Percentiles rank a stretch among this genome's conserved stretches.
Evolutionary conservation across 805 yeast species (phyloP).

Genomic region (Candida piceae): DNA sequence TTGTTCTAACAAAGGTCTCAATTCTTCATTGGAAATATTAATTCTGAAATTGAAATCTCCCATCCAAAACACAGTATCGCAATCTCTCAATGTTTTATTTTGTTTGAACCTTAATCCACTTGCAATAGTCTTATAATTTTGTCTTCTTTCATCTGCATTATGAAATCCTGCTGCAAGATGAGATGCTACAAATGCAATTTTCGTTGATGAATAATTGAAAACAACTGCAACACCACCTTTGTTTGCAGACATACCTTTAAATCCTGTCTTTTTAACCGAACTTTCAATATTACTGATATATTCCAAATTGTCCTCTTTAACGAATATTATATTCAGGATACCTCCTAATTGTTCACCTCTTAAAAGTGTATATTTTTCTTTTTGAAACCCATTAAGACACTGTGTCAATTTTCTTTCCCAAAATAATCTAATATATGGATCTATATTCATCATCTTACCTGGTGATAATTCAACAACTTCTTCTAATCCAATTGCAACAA

Average conservation of each 20-base stretch:
- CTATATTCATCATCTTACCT: slow-evolving; percentile 77
- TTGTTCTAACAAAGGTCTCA: slow-evolving; percentile 35
- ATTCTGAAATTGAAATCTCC: slow-evolving; percentile 94
- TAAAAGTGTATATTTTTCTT: slow-evolving; percentile 39
- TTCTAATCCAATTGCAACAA: slow-evolving; percentile 80
- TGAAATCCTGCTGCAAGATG: slow-evolving; percentile 93
- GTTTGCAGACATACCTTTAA: slow-evolving; percentile 79
- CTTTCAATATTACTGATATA: slow-evolving; percentile 62
- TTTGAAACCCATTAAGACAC: slow-evolving; percentile 35
- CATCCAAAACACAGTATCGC: slow-evolving; percentile 80
- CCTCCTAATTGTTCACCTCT: slow-evolving; percentile 88
- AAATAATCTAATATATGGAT: slow-evolving; percentile 49
- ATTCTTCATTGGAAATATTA: slow-evolving; percentile 63
- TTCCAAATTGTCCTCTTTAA: slow-evolving; percentile 46
- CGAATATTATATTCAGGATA: slow-evolving; percentile 63
- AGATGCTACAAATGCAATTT: slow-evolving; percentile 73
- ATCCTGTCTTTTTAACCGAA: slow-evolving; percentile 81
- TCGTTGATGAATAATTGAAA: slow-evolving; percentile 49
- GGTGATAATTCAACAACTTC: slow-evolving; percentile 84
- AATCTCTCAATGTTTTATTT: slow-evolving; percentile 59
- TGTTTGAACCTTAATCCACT: slow-evolving; percentile 63
- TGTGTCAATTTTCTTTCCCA: slow-evolving; percentile 64
- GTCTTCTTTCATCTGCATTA: slow-evolving; percentile 76
- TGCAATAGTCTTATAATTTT: slow-evolving; percentile 75
- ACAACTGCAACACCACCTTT: slow-evolving; percentile 58